Base-by-base conservation (phyloP, 1,139 yeast species). In the Candida sp. region DNA sequence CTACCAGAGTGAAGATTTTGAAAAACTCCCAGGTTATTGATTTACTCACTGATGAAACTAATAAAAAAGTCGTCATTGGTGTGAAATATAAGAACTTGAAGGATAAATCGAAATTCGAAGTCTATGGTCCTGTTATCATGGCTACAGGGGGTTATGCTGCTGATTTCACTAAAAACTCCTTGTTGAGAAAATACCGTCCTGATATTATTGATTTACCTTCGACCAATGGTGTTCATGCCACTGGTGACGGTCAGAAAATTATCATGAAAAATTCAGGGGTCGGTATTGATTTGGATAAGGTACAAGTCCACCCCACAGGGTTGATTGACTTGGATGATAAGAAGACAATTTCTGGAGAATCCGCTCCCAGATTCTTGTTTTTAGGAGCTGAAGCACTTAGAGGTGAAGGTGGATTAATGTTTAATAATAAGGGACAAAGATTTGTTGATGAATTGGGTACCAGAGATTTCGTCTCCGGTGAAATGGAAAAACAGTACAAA, bases 301-400 rank as follows among this genome's bases (percentile, higher is more conserved):
- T 86, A 35, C 95, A 87, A 62, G 84, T 87, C 12, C 91, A 84
- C 53, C 96, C 96, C 22, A 85, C 95, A 6, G 95, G 95, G 1
- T 75, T 87, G 53, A 76, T 87, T 48, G 87, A 84, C 52, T 82
- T 82, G 40, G 69, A 75, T 44, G 87, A 83, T 51, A 72, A 68
- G 19, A 78, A 75, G 11, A 71, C 70, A 8, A 67, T 72, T 40
- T 48, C 45, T 9, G 75, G 77, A 4, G 61, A 58, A 46, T 71
- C 69, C 36, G 51, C 55, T 1, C 78, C 78, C 1, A 53, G 77
- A 36, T 82, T 82, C 66, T 78, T 84, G 51, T 83, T 85, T 54
- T 67, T 86, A 38, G 90, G 90, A 12, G 93, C 93, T 2, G 93
- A 86, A 58, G 88, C 89, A 0, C 65, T 87, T 35, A 73, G 93